Conservation (phyloP, 2,329 filamentous ascomycete genomes). For the Hymenoscyphus repandus region DNA sequence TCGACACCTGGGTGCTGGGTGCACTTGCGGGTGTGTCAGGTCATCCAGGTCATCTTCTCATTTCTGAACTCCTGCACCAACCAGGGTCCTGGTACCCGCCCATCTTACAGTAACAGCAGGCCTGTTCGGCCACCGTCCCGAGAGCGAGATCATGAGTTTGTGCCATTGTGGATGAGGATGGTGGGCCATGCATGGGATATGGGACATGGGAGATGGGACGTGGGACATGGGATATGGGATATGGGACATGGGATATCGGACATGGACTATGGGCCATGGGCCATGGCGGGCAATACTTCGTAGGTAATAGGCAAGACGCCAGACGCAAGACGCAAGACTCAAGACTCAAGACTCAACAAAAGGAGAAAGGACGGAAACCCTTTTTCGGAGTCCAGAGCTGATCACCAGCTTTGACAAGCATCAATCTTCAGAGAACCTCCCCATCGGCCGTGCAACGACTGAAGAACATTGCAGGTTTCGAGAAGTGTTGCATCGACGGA, state of each 20-base stretch:
- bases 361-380: no score
- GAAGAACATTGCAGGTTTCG: no score
- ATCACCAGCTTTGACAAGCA: slow-evolving; percentile 5
- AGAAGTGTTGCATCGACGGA: slow-evolving; percentile 3
- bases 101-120: slow-evolving; percentile 6
- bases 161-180: not conserved
- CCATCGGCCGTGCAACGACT: no score
- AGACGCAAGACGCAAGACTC: no score
- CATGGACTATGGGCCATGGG: no score
- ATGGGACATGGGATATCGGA: no score
- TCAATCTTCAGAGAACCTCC: not conserved
- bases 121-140: slow-evolving; percentile 10
- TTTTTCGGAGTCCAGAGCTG: no score
- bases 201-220: not conserved
- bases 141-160: slow-evolving; percentile 1
- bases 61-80: slow-evolving; percentile 5
- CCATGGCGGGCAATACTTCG: no score
- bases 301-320: no score
- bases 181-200: not conserved
- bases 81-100: slow-evolving; percentile 7
- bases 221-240: no score
- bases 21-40: slow-evolving; percentile 21
- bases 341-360: no score
- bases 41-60: slow-evolving; percentile 8
- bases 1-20: slow-evolving; percentile 24